These are phyloP conservation scores for Boletus smithii DNA, from an alignment of 1,284 basidiomycete genomes.

Conservation along the genomic window DNA sequence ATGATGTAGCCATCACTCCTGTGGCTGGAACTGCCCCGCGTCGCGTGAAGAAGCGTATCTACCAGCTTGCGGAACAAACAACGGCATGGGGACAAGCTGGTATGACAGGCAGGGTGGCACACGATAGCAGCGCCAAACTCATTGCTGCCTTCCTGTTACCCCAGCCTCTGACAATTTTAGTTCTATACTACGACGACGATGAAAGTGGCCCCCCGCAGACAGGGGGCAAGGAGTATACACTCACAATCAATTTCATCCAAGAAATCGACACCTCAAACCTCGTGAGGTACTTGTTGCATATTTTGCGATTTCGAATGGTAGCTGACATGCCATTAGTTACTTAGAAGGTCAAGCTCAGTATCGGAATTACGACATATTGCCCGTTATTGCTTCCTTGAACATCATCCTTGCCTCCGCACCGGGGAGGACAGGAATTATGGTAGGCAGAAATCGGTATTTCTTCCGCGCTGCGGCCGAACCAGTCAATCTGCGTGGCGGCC, in stretches of 20 bases:
- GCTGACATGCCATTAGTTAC: slow-evolving; percentile 44
- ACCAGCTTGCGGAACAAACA: slow-evolving; percentile 64
- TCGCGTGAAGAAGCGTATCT: slow-evolving; percentile 65
- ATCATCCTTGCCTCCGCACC: slow-evolving; percentile 64
- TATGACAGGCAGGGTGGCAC: slow-evolving; percentile 56
- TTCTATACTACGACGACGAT: slow-evolving; percentile 66
- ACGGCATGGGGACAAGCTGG: slow-evolving; percentile 52
- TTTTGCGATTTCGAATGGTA: background rate
- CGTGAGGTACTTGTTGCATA: slow-evolving; percentile 39
- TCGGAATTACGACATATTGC: slow-evolving; percentile 60
- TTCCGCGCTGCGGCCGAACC: slow-evolving; percentile 52
- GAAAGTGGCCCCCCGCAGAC: slow-evolving; percentile 43
- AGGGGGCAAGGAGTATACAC: slow-evolving; percentile 54
- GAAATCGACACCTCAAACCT: slow-evolving; percentile 59
- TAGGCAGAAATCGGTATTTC: slow-evolving; percentile 75
- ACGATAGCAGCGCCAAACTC: slow-evolving; percentile 65
- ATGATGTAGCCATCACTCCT: slow-evolving; percentile 63
- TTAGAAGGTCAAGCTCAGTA: slow-evolving; percentile 57
- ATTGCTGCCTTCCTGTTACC: slow-evolving; percentile 54
- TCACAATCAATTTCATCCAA: slow-evolving; percentile 58
- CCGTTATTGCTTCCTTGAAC: slow-evolving; percentile 70
- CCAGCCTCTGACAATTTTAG: slow-evolving; percentile 54
- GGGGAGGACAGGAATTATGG: slow-evolving; percentile 60
- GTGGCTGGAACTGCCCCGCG: slow-evolving; percentile 44
- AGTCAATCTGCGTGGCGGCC: slow-evolving; percentile 52